phyloP scores from a whole-genome alignment of 441 rosid species.

The Kokia cookei region DNA sequence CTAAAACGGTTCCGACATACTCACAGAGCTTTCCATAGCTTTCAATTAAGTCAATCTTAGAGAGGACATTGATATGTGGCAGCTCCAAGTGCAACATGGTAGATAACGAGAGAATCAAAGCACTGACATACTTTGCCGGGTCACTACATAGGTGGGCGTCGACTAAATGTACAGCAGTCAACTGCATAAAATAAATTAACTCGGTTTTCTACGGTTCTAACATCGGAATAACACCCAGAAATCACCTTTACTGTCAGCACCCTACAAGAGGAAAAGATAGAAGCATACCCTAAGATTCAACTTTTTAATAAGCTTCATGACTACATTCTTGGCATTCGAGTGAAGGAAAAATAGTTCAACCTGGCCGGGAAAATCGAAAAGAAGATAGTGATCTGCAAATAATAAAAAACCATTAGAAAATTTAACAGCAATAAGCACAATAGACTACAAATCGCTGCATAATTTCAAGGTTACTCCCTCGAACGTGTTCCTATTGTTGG shows the following conservation, averaged over 20 bases:
- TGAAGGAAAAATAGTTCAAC: slow-evolving; percentile 88
- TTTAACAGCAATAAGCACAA: background rate
- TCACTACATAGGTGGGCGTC: slow-evolving; percentile 84
- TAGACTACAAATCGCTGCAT: background rate
- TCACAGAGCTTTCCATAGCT: slow-evolving; percentile 84
- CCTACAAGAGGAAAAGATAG: background rate
- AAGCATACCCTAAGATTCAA: slow-evolving; percentile 71
- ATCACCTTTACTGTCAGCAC: background rate
- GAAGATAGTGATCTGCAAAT: slow-evolving; percentile 85
- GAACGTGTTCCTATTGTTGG: background rate
- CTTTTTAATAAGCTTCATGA: slow-evolving; percentile 68
- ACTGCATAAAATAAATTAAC: slow-evolving; percentile 39
- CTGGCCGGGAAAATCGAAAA: slow-evolving; percentile 96
- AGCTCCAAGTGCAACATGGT: slow-evolving; percentile 94
- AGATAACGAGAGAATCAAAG: slow-evolving; percentile 72
- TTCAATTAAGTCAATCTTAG: slow-evolving; percentile 85
- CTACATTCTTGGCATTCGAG: slow-evolving; percentile 65
- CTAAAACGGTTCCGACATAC: background rate
- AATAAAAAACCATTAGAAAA: slow-evolving; percentile 5
- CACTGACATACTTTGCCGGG: slow-evolving; percentile 79
- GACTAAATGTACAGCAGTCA: slow-evolving; percentile 81
- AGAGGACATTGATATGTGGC: slow-evolving; percentile 81
- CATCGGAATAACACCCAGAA: slow-evolving; percentile 10
- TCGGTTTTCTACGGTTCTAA: background rate
- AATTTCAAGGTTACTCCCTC: background rate